Evolutionary conservation across 768 basidiomycete species (phyloP).

Genomic region (Suillus bovinus): DNA sequence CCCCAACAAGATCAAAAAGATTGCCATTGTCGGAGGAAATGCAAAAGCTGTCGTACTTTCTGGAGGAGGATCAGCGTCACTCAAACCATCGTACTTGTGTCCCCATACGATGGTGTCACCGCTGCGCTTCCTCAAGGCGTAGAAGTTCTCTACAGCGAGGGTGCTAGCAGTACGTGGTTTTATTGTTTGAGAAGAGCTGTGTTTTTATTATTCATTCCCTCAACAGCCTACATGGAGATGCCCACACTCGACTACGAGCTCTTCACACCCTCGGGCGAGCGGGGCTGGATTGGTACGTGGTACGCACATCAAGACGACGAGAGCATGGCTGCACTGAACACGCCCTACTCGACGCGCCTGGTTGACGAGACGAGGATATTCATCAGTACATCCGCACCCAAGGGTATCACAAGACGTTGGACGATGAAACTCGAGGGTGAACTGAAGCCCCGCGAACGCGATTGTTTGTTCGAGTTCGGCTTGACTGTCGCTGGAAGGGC

Average conservation of each 20-base stretch:
- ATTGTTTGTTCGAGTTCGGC: slow-evolving; percentile 71
- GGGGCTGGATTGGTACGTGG: slow-evolving; percentile 69
- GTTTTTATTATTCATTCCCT: slow-evolving; percentile 3
- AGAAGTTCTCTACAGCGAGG: slow-evolving; percentile 66
- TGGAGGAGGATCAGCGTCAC: slow-evolving; percentile 71
- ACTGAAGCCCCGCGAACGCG: slow-evolving; percentile 53
- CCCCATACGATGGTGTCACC: slow-evolving; percentile 76
- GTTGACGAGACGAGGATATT: slow-evolving; percentile 69
- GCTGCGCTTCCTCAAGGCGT: slow-evolving; percentile 50
- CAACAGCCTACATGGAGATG: slow-evolving; percentile 64
- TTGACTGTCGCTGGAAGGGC: slow-evolving; percentile 66
- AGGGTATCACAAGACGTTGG: slow-evolving; percentile 61
- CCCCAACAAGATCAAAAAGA: slow-evolving; percentile 55
- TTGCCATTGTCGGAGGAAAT: slow-evolving; percentile 74
- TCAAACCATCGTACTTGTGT: slow-evolving; percentile 78
- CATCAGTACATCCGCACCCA: slow-evolving; percentile 55
- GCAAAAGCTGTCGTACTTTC: slow-evolving; percentile 65
- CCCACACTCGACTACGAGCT: slow-evolving; percentile 72
- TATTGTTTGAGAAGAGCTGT: not conserved
- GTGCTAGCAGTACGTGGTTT: slow-evolving; percentile 55
- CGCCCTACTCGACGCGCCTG: slow-evolving; percentile 42
- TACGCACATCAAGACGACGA: slow-evolving; percentile 57
- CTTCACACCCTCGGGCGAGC: slow-evolving; percentile 55
- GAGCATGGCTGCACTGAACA: slow-evolving; percentile 47
- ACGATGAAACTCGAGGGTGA: slow-evolving; percentile 60